These are phyloP conservation scores for Leccinum griseonigrum DNA, from an alignment of 1,284 basidiomycete genomes.

Conservation along the genomic window DNA sequence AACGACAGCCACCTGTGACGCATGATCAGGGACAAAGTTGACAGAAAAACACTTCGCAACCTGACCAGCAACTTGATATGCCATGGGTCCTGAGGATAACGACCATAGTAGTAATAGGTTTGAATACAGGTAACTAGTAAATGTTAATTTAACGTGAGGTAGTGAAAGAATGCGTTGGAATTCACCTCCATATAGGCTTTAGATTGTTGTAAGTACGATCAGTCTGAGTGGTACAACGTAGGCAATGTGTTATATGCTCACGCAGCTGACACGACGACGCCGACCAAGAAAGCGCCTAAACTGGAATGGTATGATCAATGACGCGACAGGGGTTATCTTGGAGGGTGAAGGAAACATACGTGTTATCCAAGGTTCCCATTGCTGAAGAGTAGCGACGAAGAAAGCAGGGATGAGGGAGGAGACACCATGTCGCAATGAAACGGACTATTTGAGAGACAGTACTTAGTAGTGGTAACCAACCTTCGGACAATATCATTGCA, in stretches of 20 bases:
- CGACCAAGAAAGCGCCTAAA: slow-evolving; percentile 52
- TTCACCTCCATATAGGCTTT: slow-evolving; percentile 54
- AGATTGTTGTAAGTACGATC: slow-evolving; percentile 1
- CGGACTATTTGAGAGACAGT: slow-evolving; percentile 22
- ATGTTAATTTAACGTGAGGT: neutral
- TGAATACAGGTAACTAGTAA: slow-evolving; percentile 53
- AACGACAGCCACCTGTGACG: slow-evolving; percentile 45
- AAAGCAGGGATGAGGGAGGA: neutral
- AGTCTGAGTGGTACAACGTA: neutral
- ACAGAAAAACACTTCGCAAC: neutral
- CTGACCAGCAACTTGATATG: slow-evolving; percentile 44
- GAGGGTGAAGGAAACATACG: slow-evolving; percentile 16
- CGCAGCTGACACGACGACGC: slow-evolving; percentile 50
- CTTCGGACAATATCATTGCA: slow-evolving; percentile 23
- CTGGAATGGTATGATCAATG: slow-evolving; percentile 28
- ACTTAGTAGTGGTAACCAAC: slow-evolving; percentile 18
- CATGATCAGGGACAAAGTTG: neutral
- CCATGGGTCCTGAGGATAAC: slow-evolving; percentile 50
- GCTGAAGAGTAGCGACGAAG: neutral
- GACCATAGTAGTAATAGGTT: slow-evolving; percentile 53
- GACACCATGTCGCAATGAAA: slow-evolving; percentile 7
- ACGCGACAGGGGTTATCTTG: neutral
- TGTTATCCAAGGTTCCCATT: slow-evolving; percentile 27
- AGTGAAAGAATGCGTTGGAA: neutral
- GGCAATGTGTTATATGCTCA: slow-evolving; percentile 28